Conservation (phyloP, 805 yeast species). For the Cyberlindnera petersonii region DNA sequence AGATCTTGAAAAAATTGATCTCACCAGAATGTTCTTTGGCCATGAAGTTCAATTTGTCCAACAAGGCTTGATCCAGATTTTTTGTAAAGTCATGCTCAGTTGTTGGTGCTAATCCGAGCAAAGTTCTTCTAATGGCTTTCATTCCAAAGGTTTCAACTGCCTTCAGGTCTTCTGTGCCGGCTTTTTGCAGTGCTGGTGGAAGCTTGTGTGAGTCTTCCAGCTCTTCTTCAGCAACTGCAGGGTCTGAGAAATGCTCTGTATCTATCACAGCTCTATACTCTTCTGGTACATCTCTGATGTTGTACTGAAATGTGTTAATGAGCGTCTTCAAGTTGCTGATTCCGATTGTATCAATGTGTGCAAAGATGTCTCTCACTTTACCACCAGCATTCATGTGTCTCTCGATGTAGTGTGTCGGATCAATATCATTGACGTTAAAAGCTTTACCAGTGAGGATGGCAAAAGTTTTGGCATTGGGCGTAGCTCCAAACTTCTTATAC, state of each 20-base stretch:
- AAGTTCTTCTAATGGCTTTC: constrained; percentile 71
- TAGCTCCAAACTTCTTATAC: constrained; percentile 28
- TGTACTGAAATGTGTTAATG: constrained; percentile 19
- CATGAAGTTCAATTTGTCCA: constrained; percentile 34
- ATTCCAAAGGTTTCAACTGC: constrained; percentile 77
- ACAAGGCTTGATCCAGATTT: constrained; percentile 32
- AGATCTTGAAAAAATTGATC: constrained; percentile 66
- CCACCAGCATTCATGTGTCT: constrained; percentile 30
- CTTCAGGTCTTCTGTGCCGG: constrained; percentile 43
- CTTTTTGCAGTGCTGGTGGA: constrained; percentile 48
- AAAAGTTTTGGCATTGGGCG: constrained; percentile 52
- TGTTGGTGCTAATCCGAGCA: constrained; percentile 45
- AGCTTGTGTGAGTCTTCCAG: constrained; percentile 16
- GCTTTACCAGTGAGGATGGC: constrained; percentile 48
- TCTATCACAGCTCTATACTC: constrained; percentile 32
- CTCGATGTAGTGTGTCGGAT: constrained; percentile 24
- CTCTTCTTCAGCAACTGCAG: constrained; percentile 3
- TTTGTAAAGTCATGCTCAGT: constrained; percentile 28
- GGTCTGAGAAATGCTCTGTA: no score
- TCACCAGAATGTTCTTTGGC: constrained; percentile 23
- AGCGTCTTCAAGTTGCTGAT: constrained; percentile 38
- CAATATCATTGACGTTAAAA: constrained; percentile 18
- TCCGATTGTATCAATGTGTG: constrained; percentile 47
- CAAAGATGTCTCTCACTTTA: constrained; percentile 16
- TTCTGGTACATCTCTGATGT: constrained; percentile 27